Conservation (phyloP, 2,329 filamentous ascomycete species). For the Trichoderma polysporum region DNA sequence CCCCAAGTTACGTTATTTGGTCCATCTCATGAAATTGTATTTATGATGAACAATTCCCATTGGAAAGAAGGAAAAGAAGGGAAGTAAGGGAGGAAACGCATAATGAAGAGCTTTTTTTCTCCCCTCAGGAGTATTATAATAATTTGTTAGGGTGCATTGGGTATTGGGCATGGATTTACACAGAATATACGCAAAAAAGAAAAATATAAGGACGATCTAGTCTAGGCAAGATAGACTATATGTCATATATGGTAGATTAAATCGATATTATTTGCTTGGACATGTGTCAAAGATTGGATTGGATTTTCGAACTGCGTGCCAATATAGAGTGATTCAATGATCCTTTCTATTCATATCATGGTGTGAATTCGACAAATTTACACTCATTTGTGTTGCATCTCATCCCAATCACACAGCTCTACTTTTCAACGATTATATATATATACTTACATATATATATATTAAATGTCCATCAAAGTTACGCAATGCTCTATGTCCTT, state of each 20-base stretch:
- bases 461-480: too few species aligned
- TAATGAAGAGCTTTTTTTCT: background rate
- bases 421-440: too few species aligned
- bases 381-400: too few species aligned
- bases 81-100: background rate
- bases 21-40: constrained; percentile 1
- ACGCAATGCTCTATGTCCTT: too few species aligned
- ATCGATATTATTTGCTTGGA: background rate
- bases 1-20: background rate
- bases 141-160: background rate
- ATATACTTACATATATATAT: too few species aligned
- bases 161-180: constrained; percentile 7
- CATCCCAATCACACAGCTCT: too few species aligned
- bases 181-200: background rate
- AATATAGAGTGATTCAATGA: background rate
- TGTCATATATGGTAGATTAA: background rate
- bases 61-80: background rate
- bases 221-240: background rate
- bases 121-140: constrained; percentile 9
- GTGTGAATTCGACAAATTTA: background rate
- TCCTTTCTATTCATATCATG: background rate
- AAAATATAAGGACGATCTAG: background rate
- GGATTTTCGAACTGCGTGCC: background rate
- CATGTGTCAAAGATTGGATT: background rate
- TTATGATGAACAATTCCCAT: background rate